phyloP scores from a whole-genome alignment of 306 rosid species.

The Cucurbita moschata region DNA sequence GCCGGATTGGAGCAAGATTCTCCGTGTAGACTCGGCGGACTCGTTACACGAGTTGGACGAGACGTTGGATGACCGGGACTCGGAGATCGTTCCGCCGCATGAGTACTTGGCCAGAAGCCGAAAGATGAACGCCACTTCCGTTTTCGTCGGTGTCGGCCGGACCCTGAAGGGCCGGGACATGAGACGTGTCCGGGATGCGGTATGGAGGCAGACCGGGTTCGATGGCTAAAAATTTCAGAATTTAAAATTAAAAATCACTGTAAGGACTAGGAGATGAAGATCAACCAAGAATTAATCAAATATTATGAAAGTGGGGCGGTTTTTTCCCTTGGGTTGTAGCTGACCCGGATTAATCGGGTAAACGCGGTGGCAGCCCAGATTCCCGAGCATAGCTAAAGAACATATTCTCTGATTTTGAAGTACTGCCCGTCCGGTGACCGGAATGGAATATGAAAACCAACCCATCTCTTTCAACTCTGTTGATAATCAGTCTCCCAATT shows the following conservation, averaged over 20 bases:
- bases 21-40: slow-evolving; percentile 64
- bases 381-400: slow-evolving; percentile 7
- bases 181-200: slow-evolving; percentile 94
- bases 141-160: slow-evolving; percentile 86
- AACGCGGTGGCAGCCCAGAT: slow-evolving; percentile 23
- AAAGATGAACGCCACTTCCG: slow-evolving; percentile 52
- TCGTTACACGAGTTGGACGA: slow-evolving; percentile 42
- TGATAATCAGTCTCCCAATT: not conserved
- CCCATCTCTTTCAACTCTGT: not conserved
- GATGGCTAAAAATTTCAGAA: slow-evolving; percentile 30
- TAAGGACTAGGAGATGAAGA: not conserved
- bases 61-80: slow-evolving; percentile 26
- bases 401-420: not conserved
- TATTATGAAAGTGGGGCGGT: not conserved
- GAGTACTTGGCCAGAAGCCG: slow-evolving; percentile 75
- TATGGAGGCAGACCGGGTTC: slow-evolving; percentile 95
- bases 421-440: not conserved
- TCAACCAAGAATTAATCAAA: not conserved
- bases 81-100: slow-evolving; percentile 84
- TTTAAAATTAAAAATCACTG: not conserved
- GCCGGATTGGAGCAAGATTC: slow-evolving; percentile 99
- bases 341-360: slow-evolving; percentile 30
- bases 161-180: slow-evolving; percentile 88
- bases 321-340: slow-evolving; percentile 29
- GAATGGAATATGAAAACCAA: not conserved